phyloP scores from a whole-genome alignment of 1,284 basidiomycete genomes.

The Boletus mariae region DNA sequence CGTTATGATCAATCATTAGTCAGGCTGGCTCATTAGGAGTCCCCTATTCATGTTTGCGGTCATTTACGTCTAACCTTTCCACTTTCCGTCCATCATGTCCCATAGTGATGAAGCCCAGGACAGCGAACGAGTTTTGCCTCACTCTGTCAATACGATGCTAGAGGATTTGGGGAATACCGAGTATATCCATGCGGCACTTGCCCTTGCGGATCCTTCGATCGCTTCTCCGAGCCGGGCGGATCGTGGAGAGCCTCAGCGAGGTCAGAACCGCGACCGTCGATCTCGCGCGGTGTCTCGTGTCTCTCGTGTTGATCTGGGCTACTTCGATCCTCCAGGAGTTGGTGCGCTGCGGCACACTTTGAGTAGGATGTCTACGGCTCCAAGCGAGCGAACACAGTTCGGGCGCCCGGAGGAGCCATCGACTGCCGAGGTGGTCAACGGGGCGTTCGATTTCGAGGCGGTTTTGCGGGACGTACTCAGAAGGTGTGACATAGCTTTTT shows the following conservation, averaged over 20 bases:
- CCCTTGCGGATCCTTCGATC: constrained; percentile 4
- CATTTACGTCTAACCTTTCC: background rate
- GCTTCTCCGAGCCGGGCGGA: background rate
- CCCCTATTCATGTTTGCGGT: constrained; percentile 1
- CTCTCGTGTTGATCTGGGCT: constrained; percentile 26
- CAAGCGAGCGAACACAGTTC: constrained; percentile 2
- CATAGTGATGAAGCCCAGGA: background rate
- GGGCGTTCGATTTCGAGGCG: constrained; percentile 33
- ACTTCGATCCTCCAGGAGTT: constrained; percentile 42
- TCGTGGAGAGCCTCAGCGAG: background rate
- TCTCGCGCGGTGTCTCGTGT: constrained; percentile 4
- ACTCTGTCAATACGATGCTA: constrained; percentile 6
- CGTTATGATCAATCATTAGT: background rate
- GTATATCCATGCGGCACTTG: constrained; percentile 8
- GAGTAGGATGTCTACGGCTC: constrained; percentile 14
- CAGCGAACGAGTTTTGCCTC: background rate
- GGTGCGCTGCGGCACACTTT: constrained; percentile 30
- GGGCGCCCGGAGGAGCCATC: background rate
- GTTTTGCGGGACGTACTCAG: constrained; percentile 28
- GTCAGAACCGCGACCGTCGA: background rate
- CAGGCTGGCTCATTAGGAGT: background rate
- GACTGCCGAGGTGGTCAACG: background rate
- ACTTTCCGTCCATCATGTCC: constrained; percentile 11
- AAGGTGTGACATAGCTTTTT: constrained; percentile 17
- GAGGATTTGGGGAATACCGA: constrained; percentile 15